A percentile compares a stretch with the other conserved stretches of the same genome.
These are phyloP conservation scores for Xerocomus alliaceus DNA, from an alignment of 1,284 basidiomycete genomes.

Conservation along the genomic window DNA sequence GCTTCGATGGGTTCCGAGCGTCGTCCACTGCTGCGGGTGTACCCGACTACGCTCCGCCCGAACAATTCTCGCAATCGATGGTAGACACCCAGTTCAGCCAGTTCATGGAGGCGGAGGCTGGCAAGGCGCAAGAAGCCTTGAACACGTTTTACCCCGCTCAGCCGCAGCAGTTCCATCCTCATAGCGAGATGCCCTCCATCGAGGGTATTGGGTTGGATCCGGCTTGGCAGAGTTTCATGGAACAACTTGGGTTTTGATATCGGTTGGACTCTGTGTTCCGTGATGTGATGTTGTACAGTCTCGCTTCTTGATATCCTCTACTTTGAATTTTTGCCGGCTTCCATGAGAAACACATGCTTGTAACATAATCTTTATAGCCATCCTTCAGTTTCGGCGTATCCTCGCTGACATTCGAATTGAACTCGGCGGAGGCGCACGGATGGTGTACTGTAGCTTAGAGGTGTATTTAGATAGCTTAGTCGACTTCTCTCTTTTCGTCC, in stretches of 20 bases:
- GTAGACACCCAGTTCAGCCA: constrained; percentile 34
- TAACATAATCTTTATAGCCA: too few species aligned
- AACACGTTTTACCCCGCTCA: constrained; percentile 23
- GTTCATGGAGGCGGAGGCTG: constrained; percentile 29
- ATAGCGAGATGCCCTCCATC: constrained; percentile 7
- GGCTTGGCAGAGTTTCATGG: constrained; percentile 70
- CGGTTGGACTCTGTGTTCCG: too few species aligned
- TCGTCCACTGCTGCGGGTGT: constrained; percentile 14
- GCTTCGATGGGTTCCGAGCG: constrained; percentile 48
- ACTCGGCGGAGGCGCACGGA: too few species aligned
- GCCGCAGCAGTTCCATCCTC: constrained; percentile 16
- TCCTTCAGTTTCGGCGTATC: too few species aligned
- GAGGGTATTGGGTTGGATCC: constrained; percentile 55
- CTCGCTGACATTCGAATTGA: too few species aligned
- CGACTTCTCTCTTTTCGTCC: too few species aligned
- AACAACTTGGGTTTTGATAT: constrained; percentile 65
- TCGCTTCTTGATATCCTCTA: too few species aligned
- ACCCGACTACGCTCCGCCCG: constrained; percentile 15
- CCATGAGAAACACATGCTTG: too few species aligned
- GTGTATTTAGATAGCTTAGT: too few species aligned
- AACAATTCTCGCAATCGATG: constrained; percentile 38
- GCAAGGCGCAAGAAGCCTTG: constrained; percentile 17
- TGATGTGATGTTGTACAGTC: too few species aligned
- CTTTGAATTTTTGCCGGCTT: too few species aligned
- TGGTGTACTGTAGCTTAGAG: too few species aligned